A percentile compares a stretch with the other conserved stretches of the same genome.
Conservation (phyloP, 768 basidiomycete species). For the Lentinula raphanica region DNA sequence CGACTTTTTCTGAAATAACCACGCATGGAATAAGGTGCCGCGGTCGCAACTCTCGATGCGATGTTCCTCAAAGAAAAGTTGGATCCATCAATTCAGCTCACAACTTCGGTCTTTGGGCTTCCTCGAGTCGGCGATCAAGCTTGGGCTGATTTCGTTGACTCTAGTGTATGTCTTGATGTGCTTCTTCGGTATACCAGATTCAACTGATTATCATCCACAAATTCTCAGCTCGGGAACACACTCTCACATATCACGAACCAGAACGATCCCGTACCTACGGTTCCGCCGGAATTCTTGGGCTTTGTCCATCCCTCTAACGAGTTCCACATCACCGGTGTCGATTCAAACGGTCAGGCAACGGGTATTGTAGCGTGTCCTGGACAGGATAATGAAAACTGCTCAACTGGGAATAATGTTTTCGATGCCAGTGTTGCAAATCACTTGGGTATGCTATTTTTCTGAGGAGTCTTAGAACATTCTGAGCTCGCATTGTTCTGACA, state of each 20-base stretch:
- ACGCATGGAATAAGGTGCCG: constrained; percentile 26
- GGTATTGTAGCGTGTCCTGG: constrained; percentile 29
- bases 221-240: constrained; percentile 17
- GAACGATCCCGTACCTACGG: constrained; percentile 35
- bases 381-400: constrained; percentile 33
- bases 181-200: background rate
- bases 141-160: constrained; percentile 39
- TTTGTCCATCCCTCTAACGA: constrained; percentile 37
- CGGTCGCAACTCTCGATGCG: constrained; percentile 41
- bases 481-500: background rate
- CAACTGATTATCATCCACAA: background rate
- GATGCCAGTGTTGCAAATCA: constrained; percentile 18
- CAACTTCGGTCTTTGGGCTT: constrained; percentile 34
- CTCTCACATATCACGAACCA: constrained; percentile 34
- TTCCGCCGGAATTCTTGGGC: constrained; percentile 30
- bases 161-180: constrained; percentile 16
- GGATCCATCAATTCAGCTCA: constrained; percentile 25
- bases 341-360: constrained; percentile 20
- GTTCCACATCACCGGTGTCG: constrained; percentile 33
- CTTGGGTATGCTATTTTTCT: constrained; percentile 11
- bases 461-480: background rate
- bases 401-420: constrained; percentile 17
- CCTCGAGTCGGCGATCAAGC: constrained; percentile 41
- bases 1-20: background rate
- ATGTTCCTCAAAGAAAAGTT: constrained; percentile 34